Base-by-base conservation (phyloP, 2,329 filamentous ascomycete species). In the Diaporthe sp. region DNA sequence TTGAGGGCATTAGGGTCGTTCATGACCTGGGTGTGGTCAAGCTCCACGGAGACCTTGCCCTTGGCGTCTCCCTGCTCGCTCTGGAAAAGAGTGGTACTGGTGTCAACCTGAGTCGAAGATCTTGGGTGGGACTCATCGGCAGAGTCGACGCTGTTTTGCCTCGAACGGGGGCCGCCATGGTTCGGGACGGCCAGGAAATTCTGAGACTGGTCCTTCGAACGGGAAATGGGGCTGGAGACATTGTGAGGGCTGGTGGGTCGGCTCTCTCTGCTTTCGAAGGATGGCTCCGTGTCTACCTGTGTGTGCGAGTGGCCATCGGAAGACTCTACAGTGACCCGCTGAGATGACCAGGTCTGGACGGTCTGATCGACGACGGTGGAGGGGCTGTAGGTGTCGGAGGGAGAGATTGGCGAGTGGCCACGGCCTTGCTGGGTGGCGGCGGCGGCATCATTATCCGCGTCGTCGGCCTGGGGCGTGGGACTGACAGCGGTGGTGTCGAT, bases 221-320 rank as follows among this genome's bases (percentile, higher is more conserved):
- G 84, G 25, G 87, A 83, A 12, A 91, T 85, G 1, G 89, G 89
- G 77, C 86, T 91, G 39, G 92, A 93, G 68, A 95, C 88, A 85
- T 94, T 95, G 83, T 94, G 92, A 12, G 93, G 92, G 78, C 93
- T 94, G 17, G 90, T 92, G 1, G 93, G 93, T 75, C 92, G 87
- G 81, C 90, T 93, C 76, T 93, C 91, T 78, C 86, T 89, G 82
- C 88, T 91, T 28, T 94, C 93, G 79, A 94, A 92, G 1, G 92
- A 92, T 51, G 87, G 87, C n/a, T 89, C 86, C 19, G 87, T 85
- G 77, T 88, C 87, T 55, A 90, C 81, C 75, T 93, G 89, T 2
- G 86, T 82, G 67, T 79, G 76, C 68, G 78, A 72, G 31, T 28
- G 74, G 70, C 79, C 77, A 46, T 80, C 80, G 39, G 75, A 73